Percentiles rank a stretch among this genome's conserved stretches.
phyloP scores from a whole-genome alignment of 495 filamentous ascomycete species.

The Geoglossum glabrum region DNA sequence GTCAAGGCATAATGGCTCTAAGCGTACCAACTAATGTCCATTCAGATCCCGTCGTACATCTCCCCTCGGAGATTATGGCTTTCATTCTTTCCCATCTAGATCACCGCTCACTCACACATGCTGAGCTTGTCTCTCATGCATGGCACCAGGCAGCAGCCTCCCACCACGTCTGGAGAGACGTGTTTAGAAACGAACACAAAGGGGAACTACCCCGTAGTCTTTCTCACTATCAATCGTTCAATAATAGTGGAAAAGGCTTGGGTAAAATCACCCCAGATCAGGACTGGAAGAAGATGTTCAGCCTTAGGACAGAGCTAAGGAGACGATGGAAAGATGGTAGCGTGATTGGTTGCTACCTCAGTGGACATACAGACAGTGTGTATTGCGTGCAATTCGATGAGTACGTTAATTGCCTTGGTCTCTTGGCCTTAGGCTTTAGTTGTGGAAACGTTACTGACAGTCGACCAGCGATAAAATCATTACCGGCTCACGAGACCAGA shows the following conservation, averaged over 20 bases:
- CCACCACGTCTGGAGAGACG: conserved; percentile 55
- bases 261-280: conserved; percentile 31
- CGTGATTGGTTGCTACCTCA: conserved; percentile 65
- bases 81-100: conserved; percentile 56
- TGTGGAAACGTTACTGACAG: conserved; percentile 9
- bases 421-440: not conserved
- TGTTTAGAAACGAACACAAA: conserved; percentile 42
- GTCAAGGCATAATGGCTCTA: not conserved
- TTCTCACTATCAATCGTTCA: conserved; percentile 15
- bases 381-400: conserved; percentile 98
- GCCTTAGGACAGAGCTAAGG: conserved; percentile 51
- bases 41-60: conserved; percentile 41
- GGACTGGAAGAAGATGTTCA: conserved; percentile 77
- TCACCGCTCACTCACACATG: conserved; percentile 37
- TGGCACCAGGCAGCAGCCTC: conserved; percentile 46
- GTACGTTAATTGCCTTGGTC: conserved; percentile 25
- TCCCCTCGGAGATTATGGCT: conserved; percentile 54
- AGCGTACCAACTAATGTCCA: conserved; percentile 8
- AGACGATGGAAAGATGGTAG: conserved; percentile 58
- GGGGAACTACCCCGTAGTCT: conserved; percentile 28
- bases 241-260: conserved; percentile 21
- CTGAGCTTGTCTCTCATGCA: conserved; percentile 36
- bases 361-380: conserved; percentile 84
- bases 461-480: conserved; percentile 66
- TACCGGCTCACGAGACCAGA: conserved; percentile 85